phyloP scores from a whole-genome alignment of 2,329 filamentous ascomycete species.

The Talaromyces islandicus region DNA sequence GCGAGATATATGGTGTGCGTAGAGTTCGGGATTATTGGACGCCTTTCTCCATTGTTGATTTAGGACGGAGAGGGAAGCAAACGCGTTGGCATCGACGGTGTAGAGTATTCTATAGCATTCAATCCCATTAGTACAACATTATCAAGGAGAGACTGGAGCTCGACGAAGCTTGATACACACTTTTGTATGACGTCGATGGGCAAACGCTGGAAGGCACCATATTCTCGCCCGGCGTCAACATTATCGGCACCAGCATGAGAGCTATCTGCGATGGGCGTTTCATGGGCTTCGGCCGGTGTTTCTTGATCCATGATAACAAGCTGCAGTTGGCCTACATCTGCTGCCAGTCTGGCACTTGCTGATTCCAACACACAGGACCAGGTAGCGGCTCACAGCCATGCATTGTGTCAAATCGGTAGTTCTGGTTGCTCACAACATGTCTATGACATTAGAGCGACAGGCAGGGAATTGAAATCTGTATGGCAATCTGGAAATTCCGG shows the following conservation, averaged over 20 bases:
- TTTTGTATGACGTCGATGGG: constrained; percentile 23
- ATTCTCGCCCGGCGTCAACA: not conserved
- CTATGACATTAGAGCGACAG: constrained; percentile 7
- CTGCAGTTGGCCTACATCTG: constrained; percentile 8
- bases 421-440: not conserved
- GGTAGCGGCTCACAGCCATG: constrained; percentile 5
- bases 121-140: not conserved
- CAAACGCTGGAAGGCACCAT: constrained; percentile 18
- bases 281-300: not conserved
- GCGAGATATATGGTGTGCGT: constrained; percentile 40
- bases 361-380: constrained; percentile 6
- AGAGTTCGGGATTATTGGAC: constrained; percentile 39
- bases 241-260: not conserved
- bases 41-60: constrained; percentile 40
- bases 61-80: constrained; percentile 41
- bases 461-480: not conserved
- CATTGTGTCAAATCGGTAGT: constrained; percentile 9
- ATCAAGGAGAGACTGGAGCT: not conserved
- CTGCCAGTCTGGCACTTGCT: constrained; percentile 2
- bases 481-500: not conserved
- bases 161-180: too few relatives aligned
- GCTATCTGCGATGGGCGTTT: not conserved
- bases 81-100: constrained; percentile 40
- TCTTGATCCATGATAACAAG: constrained; percentile 11
- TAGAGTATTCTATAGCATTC: constrained; percentile 40